Evolutionary conservation across 1,139 yeast genomes (phyloP).

Genomic region (Saccharomyces pastorianus): DNA sequence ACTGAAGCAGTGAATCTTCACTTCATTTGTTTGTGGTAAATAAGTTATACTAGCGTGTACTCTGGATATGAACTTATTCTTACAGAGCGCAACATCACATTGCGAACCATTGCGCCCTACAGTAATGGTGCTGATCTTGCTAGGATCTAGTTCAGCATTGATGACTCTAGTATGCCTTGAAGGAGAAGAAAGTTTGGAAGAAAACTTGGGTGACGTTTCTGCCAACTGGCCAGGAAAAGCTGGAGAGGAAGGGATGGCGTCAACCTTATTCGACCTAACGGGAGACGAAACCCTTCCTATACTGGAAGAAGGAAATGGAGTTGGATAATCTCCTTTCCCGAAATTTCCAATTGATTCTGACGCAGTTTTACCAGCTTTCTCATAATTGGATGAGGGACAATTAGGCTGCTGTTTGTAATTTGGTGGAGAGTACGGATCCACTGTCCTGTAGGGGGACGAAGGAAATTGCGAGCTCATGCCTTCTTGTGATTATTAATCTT

Average conservation of each 20-base stretch:
- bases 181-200: background rate
- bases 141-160: conserved; percentile 18
- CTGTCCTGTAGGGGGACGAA: conserved; percentile 7
- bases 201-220: conserved; percentile 1
- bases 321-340: conserved; percentile 32
- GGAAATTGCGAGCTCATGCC: conserved; percentile 2
- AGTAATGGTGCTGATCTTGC: conserved; percentile 13
- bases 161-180: conserved; percentile 1
- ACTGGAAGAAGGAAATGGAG: conserved; percentile 52
- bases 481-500: background rate
- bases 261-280: conserved; percentile 3
- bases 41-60: conserved; percentile 30
- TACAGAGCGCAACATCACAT: conserved; percentile 30
- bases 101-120: conserved; percentile 27
- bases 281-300: conserved; percentile 41
- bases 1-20: conserved; percentile 33
- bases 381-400: background rate
- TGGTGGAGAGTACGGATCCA: background rate
- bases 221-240: conserved; percentile 4
- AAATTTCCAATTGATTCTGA: background rate
- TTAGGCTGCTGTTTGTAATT: conserved; percentile 3
- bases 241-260: conserved; percentile 12
- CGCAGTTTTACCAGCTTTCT: background rate
- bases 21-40: conserved; percentile 21
- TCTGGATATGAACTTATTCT: conserved; percentile 27